Evolutionary conservation across 139 green algal genomes (phyloP), one percentile per base, ranked within the genome.

Genomic region (Chlamydomonas sp.): DNA sequence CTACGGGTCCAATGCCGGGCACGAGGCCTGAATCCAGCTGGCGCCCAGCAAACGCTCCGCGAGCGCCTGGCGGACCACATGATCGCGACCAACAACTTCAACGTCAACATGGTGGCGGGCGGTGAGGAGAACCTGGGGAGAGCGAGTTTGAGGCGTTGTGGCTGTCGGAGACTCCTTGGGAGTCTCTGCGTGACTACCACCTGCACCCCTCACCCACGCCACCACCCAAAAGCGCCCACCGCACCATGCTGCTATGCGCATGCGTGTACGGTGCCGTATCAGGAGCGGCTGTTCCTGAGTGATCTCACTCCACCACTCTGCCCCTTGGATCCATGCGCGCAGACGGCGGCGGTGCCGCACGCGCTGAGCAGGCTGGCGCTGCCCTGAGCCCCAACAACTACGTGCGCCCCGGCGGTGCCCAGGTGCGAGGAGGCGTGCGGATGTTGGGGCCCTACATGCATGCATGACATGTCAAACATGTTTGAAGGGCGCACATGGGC

Each of bases 361-460:
- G 31, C 29, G 59, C 59, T 39, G 59, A 66, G 31, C 39, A 48
- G 59, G 39, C 39, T n/a, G 8, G 43, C 33, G 33, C 31, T 20
- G 31, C 31, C 59, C 59, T 66, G 59, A 30, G n/a, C n/a, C n/a
- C 26, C 5, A 66, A 66, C 33, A 66, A 66, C 59, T 66, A 66
- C 59, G n/a, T 20, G 20, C 59, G 59, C 29, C 59, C 59, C 8
- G 59, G 59, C 26, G 59, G 59, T 5, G 31, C 39, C 31, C 59
- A 66, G 39, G 39, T 50, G 39, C 39, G 39, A n/a, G 8, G 10
- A n/a, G 39, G 8, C 39, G 13, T n/a, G n/a, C n/a, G n/a, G n/a
- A n/a, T n/a, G n/a, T n/a, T n/a, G n/a, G n/a, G n/a, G n/a, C n/a
- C n/a, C n/a, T n/a, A n/a, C n/a, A n/a, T n/a, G n/a, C n/a, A n/a